phyloP scores from a whole-genome alignment of 306 rosid species.

The Hippophae tibetana region DNA sequence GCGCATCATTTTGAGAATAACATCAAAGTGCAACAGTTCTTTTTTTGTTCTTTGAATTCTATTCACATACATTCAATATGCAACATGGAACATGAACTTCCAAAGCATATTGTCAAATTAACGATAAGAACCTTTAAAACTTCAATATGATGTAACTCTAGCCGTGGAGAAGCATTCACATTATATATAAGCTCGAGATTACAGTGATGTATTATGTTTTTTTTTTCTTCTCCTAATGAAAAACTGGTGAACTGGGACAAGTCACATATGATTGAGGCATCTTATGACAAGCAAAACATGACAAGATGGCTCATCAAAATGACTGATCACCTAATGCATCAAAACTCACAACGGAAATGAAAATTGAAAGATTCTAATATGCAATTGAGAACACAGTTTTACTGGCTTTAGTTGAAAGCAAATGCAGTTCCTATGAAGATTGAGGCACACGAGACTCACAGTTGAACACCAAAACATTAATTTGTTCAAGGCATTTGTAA shows the following conservation, averaged over 20 bases:
- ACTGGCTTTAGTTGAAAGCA: not conserved
- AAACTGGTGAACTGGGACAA: not conserved
- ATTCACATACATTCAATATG: no score
- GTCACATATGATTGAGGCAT: no score
- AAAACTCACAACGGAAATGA: not conserved
- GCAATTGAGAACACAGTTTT: no score
- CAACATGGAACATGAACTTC: no score
- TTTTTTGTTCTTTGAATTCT: no score
- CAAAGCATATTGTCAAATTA: no score
- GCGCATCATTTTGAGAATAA: no score
- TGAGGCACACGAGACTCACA: not conserved
- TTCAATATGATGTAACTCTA: not conserved
- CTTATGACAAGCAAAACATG: no score
- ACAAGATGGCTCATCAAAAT: no score
- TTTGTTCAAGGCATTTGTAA: conserved; percentile 14
- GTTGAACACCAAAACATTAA: conserved; percentile 10
- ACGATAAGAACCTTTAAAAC: not conserved
- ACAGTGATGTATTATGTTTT: not conserved
- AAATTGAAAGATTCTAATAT: not conserved
- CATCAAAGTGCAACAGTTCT: no score
- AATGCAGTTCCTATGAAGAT: not conserved
- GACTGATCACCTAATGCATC: no score
- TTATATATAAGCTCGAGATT: not conserved
- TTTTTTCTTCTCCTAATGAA: not conserved
- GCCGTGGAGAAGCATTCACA: not conserved